Conservation (phyloP, 2,329 filamentous ascomycete genomes). For the Colletotrichum aenigma region DNA sequence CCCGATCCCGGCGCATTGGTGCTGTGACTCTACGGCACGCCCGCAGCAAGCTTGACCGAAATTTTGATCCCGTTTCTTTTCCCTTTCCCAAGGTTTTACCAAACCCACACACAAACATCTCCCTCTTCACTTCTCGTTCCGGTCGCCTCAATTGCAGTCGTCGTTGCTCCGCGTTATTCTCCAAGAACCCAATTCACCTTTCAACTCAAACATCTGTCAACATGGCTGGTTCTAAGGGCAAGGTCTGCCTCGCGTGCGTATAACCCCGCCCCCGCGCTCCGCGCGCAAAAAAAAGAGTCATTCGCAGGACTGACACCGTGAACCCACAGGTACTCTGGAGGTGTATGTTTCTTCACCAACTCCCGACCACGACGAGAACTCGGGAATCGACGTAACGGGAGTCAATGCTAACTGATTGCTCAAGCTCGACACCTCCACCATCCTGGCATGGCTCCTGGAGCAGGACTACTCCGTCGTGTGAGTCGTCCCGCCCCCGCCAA, state of each 20-base stretch:
- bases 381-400: neutral
- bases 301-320: neutral
- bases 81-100: neutral
- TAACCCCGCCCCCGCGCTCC: neutral
- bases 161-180: neutral
- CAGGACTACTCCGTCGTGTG: constrained; percentile 13
- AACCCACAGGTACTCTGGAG: neutral
- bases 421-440: constrained; percentile 19
- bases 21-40: neutral
- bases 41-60: neutral
- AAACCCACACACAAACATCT: neutral
- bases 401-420: neutral
- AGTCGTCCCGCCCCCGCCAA: neutral
- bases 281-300: neutral
- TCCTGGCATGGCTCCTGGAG: constrained; percentile 17
- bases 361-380: neutral
- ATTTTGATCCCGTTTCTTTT: neutral
- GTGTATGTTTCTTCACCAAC: neutral
- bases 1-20: neutral
- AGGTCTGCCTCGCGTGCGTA: constrained; percentile 9
- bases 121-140: neutral
- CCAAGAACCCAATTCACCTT: neutral
- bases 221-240: constrained; percentile 7
- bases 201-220: neutral
- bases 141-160: neutral